Percentiles rank a stretch among this genome's conserved stretches.
phyloP scores from a whole-genome alignment of 2,329 filamentous ascomycete species.

The Biscogniauxia sp. region DNA sequence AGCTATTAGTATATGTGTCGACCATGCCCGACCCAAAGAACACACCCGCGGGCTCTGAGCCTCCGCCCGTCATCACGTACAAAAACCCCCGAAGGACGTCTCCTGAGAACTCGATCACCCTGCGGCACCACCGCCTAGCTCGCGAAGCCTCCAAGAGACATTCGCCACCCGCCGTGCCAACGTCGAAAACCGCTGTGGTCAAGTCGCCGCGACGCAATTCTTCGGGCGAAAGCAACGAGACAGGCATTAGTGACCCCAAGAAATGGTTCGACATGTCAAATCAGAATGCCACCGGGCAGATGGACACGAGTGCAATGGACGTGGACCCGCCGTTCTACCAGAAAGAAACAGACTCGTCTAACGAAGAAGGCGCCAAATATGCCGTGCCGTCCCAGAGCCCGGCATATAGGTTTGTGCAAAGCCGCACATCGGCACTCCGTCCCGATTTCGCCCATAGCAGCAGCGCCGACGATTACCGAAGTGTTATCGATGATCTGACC shows the following conservation, averaged over 20 bases:
- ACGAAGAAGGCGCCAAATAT: conserved; percentile 38
- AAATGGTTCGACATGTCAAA: conserved; percentile 57
- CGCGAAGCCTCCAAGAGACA: conserved; percentile 37
- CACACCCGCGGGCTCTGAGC: conserved; percentile 21
- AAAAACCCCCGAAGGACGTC: conserved; percentile 38
- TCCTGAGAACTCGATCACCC: conserved; percentile 46
- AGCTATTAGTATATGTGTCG: conserved; percentile 16
- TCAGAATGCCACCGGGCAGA: conserved; percentile 43
- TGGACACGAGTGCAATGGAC: conserved; percentile 47
- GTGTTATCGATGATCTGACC: conserved; percentile 84
- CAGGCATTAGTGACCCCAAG: conserved; percentile 48
- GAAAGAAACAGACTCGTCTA: conserved; percentile 51
- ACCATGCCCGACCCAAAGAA: conserved; percentile 28
- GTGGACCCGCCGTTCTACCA: conserved; percentile 57
- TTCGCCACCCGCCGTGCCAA: conserved; percentile 12
- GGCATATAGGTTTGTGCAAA: conserved; percentile 24
- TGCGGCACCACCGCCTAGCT: conserved; percentile 45
- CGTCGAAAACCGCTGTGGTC: conserved; percentile 8
- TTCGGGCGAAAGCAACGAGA: conserved; percentile 49
- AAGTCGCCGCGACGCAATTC: conserved; percentile 38
- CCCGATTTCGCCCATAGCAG: conserved; percentile 47
- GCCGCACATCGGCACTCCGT: conserved; percentile 25
- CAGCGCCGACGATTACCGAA: conserved; percentile 71
- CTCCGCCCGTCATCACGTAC: conserved; percentile 24
- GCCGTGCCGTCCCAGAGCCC: conserved; percentile 24